A percentile compares a stretch with the other conserved stretches of the same genome.
phyloP scores from a whole-genome alignment of 2,329 filamentous ascomycete species.

The Colletotrichum australisinense region DNA sequence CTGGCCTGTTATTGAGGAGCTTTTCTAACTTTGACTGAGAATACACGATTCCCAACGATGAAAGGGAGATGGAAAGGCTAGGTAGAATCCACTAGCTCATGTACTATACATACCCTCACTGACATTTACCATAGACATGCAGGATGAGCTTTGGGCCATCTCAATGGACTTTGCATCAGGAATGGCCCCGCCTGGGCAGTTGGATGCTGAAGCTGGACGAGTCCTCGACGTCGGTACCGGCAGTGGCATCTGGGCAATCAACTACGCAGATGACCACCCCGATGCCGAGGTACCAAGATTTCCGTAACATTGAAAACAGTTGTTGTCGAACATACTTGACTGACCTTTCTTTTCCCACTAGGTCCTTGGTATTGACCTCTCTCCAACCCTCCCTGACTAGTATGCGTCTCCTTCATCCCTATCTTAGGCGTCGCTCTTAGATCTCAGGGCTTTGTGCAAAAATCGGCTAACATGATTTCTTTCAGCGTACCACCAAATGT shows the following conservation, averaged over 20 bases:
- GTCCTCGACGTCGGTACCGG: conserved; percentile 43
- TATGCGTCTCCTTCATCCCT: conserved; percentile 37
- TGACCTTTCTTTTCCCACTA: neutral
- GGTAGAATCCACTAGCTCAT: neutral
- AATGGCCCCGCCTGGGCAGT: conserved; percentile 16
- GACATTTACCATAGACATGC: conserved; percentile 50
- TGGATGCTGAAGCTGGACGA: conserved; percentile 24
- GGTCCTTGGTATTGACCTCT: conserved; percentile 51
- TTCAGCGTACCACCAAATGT: conserved; percentile 59
- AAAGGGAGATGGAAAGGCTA: conserved; percentile 18
- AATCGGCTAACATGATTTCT: conserved; percentile 34
- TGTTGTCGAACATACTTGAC: no score
- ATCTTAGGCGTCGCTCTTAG: neutral
- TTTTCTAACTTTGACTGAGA: neutral
- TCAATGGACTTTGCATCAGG: conserved; percentile 45
- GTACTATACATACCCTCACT: neutral
- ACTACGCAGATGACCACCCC: conserved; percentile 52
- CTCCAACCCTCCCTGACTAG: conserved; percentile 48
- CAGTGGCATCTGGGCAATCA: conserved; percentile 47
- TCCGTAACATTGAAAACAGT: no score
- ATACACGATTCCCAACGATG: conserved; percentile 23
- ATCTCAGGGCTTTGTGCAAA: neutral
- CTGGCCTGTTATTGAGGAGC: neutral
- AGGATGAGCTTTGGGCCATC: conserved; percentile 64
- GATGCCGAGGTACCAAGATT: conserved; percentile 39